Base-by-base conservation (phyloP, 2,329 filamentous ascomycete genomes). In the Neopestalotiopsis sp. region DNA sequence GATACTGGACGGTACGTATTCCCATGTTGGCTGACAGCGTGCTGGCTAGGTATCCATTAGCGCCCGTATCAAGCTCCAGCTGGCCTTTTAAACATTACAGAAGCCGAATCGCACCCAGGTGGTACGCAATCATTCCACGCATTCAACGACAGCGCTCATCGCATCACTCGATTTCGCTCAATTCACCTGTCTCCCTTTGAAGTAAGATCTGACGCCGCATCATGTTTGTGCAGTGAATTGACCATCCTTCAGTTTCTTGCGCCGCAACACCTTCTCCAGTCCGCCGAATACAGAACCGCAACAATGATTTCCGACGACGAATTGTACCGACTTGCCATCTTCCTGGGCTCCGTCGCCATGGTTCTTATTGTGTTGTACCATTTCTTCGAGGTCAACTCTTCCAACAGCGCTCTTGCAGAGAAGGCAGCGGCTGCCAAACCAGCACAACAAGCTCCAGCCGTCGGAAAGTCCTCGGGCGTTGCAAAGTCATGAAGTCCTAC, bases 241-340 rank as follows among this genome's bases (percentile, higher is more conserved):
- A 57, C 63, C 9, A 49, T 17, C n/a, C 13, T 65, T 7, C 32
- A 63, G 38, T 9, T 24, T 56, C 14, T 42, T 30, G 49, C 42
- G 45, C 66, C 65, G 67, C 70, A 62, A 59, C 67, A 66, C 24
- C 10, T 34, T 40, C 32, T 30, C 32, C 30, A 62, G 40, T 40
- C 34, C 14, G 45, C 45, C 45, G 17, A 9, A 20, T 6, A 24
- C 61, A 66, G 73, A 49, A 28, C 71, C 69, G 71, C 77, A 85
- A 93, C 76, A 63, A 99, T 99, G 96, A 98, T 99, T 80, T 92
- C 95, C 80, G 96, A 99, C 89, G 85, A 88, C 80, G 91, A 96
- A 73, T 91, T 99, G 76, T 98, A 98, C 87, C 89, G 89, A 71
- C 89, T 99, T 38, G 95, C 96, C 81, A 91, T 98, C 80, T 95